Evolutionary conservation across 306 rosid genomes (phyloP).

Genomic region (Gleditsia sinensis): DNA sequence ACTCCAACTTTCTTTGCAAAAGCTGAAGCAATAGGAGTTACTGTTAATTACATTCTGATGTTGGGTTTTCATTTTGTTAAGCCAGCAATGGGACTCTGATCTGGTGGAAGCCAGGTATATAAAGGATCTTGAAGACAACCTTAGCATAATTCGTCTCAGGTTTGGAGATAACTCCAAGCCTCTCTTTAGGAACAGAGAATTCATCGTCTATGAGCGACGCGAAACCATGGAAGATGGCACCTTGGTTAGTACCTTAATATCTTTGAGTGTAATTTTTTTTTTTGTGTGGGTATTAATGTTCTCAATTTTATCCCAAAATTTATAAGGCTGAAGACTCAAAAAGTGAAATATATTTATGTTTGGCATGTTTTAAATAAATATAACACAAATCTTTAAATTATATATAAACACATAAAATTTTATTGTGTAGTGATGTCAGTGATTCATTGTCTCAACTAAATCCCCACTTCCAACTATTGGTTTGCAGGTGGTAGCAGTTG

Average conservation of each 20-base stretch:
- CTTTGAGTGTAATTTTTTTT: no score
- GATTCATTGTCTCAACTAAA: no score
- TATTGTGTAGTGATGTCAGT: no score
- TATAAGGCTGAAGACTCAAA: no score
- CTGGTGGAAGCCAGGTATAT: slow-evolving; percentile 84
- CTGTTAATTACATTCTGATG: not conserved
- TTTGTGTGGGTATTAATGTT: no score
- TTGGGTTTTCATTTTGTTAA: slow-evolving; percentile 13
- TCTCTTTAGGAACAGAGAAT: slow-evolving; percentile 76
- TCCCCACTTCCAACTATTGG: no score
- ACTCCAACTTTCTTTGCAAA: not conserved
- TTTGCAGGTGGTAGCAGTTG: slow-evolving; percentile 84
- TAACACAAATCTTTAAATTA: no score
- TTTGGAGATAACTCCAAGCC: slow-evolving; percentile 88
- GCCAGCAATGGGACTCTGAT: slow-evolving; percentile 94
- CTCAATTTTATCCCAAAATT: no score
- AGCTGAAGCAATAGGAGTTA: not conserved
- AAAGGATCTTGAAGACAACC: slow-evolving; percentile 71
- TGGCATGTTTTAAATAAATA: no score
- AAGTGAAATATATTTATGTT: no score
- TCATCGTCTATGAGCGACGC: slow-evolving; percentile 83
- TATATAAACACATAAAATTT: no score
- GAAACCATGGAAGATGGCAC: slow-evolving; percentile 96
- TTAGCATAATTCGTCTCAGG: slow-evolving; percentile 77
- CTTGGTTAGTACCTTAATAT: slow-evolving; percentile 52